Evolutionary conservation across 345 rosid species (phyloP).

Genomic region (Isatis tinctoria): DNA sequence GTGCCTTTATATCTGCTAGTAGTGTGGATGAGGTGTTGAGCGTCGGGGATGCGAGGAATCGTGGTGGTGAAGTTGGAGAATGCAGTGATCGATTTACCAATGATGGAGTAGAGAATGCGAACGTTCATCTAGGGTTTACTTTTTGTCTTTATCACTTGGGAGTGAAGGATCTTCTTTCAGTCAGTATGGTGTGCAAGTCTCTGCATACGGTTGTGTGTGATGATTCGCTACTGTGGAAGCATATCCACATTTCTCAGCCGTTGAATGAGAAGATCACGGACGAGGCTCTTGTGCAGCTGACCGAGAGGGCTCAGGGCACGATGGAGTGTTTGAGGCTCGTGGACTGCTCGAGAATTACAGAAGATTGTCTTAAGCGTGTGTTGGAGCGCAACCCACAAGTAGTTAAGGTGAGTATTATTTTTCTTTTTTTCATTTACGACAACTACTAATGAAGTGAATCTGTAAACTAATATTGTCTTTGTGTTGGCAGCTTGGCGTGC

Average conservation of each 20-base stretch:
- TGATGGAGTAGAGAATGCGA: slow-evolving; percentile 33
- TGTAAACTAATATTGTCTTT: slow-evolving; percentile 2
- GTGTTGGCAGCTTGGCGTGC: slow-evolving; percentile 66
- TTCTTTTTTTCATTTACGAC: neutral
- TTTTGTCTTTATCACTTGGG: slow-evolving; percentile 64
- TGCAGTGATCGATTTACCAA: slow-evolving; percentile 20
- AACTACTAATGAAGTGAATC: neutral
- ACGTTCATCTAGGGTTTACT: slow-evolving; percentile 52
- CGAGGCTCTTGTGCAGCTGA: slow-evolving; percentile 61
- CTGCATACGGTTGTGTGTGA: slow-evolving; percentile 44
- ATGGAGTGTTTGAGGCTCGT: slow-evolving; percentile 77
- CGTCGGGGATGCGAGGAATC: slow-evolving; percentile 23
- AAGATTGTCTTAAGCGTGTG: slow-evolving; percentile 57
- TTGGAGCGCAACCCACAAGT: slow-evolving; percentile 62
- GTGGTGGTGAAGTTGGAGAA: slow-evolving; percentile 17
- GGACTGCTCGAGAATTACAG: slow-evolving; percentile 71
- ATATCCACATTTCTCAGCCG: slow-evolving; percentile 69
- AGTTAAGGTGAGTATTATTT: slow-evolving; percentile 56
- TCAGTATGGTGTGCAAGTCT: slow-evolving; percentile 66
- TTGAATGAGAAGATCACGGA: slow-evolving; percentile 85
- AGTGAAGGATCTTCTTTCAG: slow-evolving; percentile 66
- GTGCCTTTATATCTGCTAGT: slow-evolving; percentile 26
- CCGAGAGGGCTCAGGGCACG: slow-evolving; percentile 72
- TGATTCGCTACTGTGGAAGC: slow-evolving; percentile 76
- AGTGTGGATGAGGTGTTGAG: slow-evolving; percentile 37